Evolutionary conservation across 1,139 yeast genomes (phyloP), one percentile per base, ranked within the genome.

Genomic region (Ogataea hybrid): DNA sequence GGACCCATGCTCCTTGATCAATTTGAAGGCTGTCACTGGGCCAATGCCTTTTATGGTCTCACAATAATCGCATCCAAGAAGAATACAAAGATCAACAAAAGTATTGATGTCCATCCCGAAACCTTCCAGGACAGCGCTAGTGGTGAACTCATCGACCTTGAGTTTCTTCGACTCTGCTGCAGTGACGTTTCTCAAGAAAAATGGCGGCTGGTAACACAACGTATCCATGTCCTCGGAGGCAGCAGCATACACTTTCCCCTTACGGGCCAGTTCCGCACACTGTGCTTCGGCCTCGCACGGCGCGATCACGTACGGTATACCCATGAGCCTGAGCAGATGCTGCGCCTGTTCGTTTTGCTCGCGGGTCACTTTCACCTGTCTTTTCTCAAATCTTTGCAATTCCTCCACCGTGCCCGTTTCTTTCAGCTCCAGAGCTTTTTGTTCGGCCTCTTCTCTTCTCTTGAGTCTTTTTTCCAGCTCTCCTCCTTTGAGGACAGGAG

Each of bases 161-260:
- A 87, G 78, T 61, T 92, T 92, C 57, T 95, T 75, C 21, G 95
- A 94, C 61, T 94, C 98, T 2, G 97, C 81, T 50, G 90, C 92
- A 0, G 97, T 92, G 64, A 92, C 73, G 62, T 92, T 96, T 53
- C 98, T 77, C 49, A 92, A 70, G 44, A 92, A 67, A 47, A 69
- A 79, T 2, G 96, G 95, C 2, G 97, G 87, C 42, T 80, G 81
- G 62, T 92, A 92, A 58, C 97, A 92, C 44, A 92, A 65, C 0
- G 98, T 94, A 65, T 92, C 99, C 98, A 92, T 92, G 77, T 92
- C 99, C 62, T 92, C 99, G 3, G 96, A 86, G 1, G 97, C 99
- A 2, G 98, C 96, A 10, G 96, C 98, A 61, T 81, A 92, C 0
- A 92, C 97, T 58, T 83, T 84, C 4, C 95, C 97, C 12, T 80